phyloP scores from a whole-genome alignment of 2,329 filamentous ascomycete species.

The Pseudogymnoascus sp. region DNA sequence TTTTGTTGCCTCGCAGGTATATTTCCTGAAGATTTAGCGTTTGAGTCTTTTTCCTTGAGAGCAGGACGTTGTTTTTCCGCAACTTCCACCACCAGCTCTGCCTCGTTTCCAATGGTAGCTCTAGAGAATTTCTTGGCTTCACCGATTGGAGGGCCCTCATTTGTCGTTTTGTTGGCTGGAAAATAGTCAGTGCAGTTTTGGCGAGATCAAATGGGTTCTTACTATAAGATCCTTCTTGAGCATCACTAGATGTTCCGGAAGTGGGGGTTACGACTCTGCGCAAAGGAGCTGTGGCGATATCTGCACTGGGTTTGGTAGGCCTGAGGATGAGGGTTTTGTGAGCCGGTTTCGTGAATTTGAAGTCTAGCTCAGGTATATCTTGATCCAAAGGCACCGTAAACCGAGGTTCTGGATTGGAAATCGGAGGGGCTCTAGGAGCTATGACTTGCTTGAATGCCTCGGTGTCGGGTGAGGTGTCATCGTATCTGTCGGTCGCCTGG shows the following conservation, averaged over 20 bases:
- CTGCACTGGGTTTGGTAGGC: not conserved
- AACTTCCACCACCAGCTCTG: no score
- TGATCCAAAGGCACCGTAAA: not conserved
- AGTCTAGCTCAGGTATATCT: not conserved
- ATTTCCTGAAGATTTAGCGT: not conserved
- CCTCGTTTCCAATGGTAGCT: not conserved
- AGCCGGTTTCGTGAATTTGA: not conserved
- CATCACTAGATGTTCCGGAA: not conserved
- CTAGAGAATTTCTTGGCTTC: not conserved
- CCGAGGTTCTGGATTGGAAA: not conserved
- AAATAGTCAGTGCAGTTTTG: not conserved
- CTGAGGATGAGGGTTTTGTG: not conserved
- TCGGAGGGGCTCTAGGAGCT: not conserved
- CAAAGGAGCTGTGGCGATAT: not conserved
- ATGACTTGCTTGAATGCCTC: not conserved
- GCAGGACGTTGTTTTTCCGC: not conserved
- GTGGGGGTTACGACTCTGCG: not conserved
- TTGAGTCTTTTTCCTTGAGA: not conserved
- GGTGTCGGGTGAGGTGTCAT: not conserved
- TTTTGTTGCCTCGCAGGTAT: not conserved
- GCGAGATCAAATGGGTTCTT: not conserved
- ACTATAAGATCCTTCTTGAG: not conserved
- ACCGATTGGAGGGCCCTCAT: not conserved
- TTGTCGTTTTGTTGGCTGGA: not conserved
- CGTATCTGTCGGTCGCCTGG: conserved; percentile 15